Conservation (phyloP, 2,329 filamentous ascomycete species). For the Cyphellophora attinorum region DNA sequence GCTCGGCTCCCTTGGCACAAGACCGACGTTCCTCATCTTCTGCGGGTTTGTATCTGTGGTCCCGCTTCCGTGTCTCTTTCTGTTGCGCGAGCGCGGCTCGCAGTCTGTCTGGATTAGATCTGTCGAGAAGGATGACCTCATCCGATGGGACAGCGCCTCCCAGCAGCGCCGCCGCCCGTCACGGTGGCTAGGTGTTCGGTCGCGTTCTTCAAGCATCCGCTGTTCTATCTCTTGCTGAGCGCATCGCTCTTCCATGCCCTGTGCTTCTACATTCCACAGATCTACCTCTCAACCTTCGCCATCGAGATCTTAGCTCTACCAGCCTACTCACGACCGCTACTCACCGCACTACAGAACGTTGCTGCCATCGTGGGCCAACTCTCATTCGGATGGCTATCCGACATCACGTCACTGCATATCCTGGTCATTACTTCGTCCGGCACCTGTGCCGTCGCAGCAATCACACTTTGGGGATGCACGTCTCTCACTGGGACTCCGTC, state of each 20-base stretch:
- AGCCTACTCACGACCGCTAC: conserved; percentile 6
- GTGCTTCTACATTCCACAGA: conserved; percentile 26
- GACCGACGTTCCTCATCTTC: conserved; percentile 6
- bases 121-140: neutral
- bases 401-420: conserved; percentile 31
- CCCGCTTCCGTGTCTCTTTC: conserved; percentile 3
- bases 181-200: too few relatives aligned
- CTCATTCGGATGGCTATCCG: conserved; percentile 26
- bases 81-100: conserved; percentile 4
- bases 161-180: conserved; percentile 1
- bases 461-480: conserved; percentile 42
- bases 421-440: conserved; percentile 33
- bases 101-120: neutral
- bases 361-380: conserved; percentile 27
- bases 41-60: conserved; percentile 5
- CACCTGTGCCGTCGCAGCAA: conserved; percentile 30
- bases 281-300: conserved; percentile 25
- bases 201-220: conserved; percentile 4
- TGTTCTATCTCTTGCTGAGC: conserved; percentile 27
- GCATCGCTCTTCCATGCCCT: conserved; percentile 24
- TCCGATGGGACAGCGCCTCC: neutral
- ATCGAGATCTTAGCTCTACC: conserved; percentile 11
- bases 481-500: too few relatives aligned
- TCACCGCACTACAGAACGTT: conserved; percentile 24
- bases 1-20: conserved; percentile 3